phyloP scores from a whole-genome alignment of 2,329 filamentous ascomycete species.

The Sporothrix pseudoabietina region DNA sequence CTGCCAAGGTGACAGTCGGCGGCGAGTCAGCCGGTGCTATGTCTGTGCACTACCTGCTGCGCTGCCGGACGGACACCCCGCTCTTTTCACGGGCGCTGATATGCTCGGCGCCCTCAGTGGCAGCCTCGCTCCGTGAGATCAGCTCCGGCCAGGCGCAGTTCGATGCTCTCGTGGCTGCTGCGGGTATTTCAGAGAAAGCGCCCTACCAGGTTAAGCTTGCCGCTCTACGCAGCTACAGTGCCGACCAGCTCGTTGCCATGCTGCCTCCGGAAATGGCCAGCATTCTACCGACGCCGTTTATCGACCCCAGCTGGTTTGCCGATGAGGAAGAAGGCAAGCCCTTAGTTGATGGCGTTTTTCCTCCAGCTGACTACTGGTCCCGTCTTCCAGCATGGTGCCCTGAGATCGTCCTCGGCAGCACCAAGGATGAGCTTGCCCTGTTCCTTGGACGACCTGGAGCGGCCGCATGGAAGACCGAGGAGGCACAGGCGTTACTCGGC shows the following conservation, averaged over 20 bases:
- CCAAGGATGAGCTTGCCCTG: conserved; percentile 25
- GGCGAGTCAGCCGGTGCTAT: conserved; percentile 60
- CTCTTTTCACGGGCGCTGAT: conserved; percentile 45
- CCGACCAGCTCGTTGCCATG: not conserved
- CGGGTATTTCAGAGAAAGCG: not conserved
- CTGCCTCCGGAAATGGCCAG: not conserved
- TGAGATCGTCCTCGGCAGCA: conserved; percentile 13
- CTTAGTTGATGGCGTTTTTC: not conserved
- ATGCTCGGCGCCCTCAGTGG: conserved; percentile 22
- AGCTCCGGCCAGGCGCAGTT: conserved; percentile 25
- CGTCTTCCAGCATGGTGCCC: conserved; percentile 26
- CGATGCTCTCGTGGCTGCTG: conserved; percentile 19
- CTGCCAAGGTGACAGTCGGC: conserved; percentile 53
- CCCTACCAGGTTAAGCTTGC: conserved; percentile 11
- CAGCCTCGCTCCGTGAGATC: not conserved
- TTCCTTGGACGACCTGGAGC: not conserved
- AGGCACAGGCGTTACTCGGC: not conserved
- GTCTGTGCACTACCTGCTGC: conserved; percentile 48
- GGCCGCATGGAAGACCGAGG: not conserved
- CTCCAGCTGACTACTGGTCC: conserved; percentile 10
- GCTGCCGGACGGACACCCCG: conserved; percentile 43
- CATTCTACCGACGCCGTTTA: not conserved
- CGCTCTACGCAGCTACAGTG: not conserved
- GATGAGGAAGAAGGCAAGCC: not conserved
- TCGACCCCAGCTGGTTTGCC: not conserved